Conservation (phyloP, 2,329 filamentous ascomycete genomes). For the Phoma sp. region DNA sequence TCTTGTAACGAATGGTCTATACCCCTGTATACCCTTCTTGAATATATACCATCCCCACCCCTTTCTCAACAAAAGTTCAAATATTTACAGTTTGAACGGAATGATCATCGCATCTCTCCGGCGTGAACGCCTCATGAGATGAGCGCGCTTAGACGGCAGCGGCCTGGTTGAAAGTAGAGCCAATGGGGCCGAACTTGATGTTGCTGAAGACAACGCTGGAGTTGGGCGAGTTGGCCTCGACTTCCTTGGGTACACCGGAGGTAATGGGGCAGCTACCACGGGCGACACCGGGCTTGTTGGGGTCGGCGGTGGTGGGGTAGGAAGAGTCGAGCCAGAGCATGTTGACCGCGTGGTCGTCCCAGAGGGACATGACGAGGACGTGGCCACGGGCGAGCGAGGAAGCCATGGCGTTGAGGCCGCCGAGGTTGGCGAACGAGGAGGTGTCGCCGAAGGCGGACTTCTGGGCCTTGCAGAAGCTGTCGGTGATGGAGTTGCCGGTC, state of each 20-base stretch:
- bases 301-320: conserved; percentile 60
- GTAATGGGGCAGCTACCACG: conserved; percentile 49
- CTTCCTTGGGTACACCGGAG: conserved; percentile 47
- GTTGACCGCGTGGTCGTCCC: conserved; percentile 71
- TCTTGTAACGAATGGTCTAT: conserved; percentile 11
- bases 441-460: conserved; percentile 64
- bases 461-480: conserved; percentile 64
- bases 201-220: conserved; percentile 49
- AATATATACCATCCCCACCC: too few relatives aligned
- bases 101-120: background rate
- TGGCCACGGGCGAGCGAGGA: conserved; percentile 64
- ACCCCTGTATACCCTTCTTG: background rate
- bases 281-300: conserved; percentile 42
- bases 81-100: conserved; percentile 7
- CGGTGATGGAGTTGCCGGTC: conserved; percentile 62
- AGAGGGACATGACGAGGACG: conserved; percentile 70
- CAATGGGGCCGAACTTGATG: conserved; percentile 52
- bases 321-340: conserved; percentile 79
- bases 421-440: conserved; percentile 61
- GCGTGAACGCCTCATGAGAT: too few relatives aligned
- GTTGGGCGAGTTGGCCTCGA: conserved; percentile 46
- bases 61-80: background rate
- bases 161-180: conserved; percentile 47
- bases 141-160: conserved; percentile 31
- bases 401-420: conserved; percentile 65